These are phyloP conservation scores for Chaetomium cochliodes DNA, from an alignment of 495 filamentous ascomycete species.

Conservation along the genomic window DNA sequence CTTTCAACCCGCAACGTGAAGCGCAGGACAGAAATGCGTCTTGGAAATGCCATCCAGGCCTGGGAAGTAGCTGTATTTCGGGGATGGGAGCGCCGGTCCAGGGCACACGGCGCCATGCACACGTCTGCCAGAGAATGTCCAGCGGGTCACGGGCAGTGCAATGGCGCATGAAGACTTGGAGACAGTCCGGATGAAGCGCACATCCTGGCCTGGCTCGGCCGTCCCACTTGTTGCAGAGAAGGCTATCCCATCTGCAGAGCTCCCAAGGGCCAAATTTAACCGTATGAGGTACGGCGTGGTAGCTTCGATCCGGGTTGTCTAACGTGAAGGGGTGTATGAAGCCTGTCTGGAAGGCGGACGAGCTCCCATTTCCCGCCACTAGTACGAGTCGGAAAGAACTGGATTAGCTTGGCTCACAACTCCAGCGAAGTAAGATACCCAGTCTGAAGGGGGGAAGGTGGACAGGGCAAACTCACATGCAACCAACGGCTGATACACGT, in stretches of 20 bases:
- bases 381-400: not conserved
- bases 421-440: too few species aligned
- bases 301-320: not conserved
- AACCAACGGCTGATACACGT: too few species aligned
- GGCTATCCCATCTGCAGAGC: not conserved
- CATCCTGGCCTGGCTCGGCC: not conserved
- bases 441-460: too few species aligned
- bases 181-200: not conserved
- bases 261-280: too few species aligned
- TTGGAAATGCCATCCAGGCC: not conserved
- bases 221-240: not conserved
- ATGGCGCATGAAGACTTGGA: constrained; percentile 1
- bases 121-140: constrained; percentile 9
- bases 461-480: too few species aligned
- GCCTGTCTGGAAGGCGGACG: not conserved
- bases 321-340: not conserved
- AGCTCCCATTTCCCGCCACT: constrained; percentile 1
- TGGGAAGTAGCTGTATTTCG: not conserved
- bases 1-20: not conserved
- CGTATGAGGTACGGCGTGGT: too few species aligned
- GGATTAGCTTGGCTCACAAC: not conserved
- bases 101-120: not conserved
- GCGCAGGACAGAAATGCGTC: not conserved
- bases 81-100: constrained; percentile 1
- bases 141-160: constrained; percentile 4